Percentiles rank a stretch among this genome's conserved stretches.
phyloP scores from a whole-genome alignment of 2,329 filamentous ascomycete species.

The Talaromyces sp. region DNA sequence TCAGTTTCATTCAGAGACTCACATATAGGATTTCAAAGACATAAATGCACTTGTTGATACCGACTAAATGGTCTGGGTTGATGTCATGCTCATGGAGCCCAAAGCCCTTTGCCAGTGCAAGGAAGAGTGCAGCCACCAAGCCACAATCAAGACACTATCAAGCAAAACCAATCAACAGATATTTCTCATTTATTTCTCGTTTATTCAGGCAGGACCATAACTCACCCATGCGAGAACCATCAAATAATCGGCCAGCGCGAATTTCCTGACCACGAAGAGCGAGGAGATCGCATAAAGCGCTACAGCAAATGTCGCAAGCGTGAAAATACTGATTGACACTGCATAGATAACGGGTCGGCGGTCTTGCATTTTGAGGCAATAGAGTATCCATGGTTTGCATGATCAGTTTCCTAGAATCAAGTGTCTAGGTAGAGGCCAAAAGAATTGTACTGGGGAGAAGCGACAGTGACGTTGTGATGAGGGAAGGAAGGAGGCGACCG shows the following conservation, averaged over 20 bases:
- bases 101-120: conserved; percentile 2
- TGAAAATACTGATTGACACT: not conserved
- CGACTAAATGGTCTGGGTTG: not conserved
- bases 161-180: not conserved
- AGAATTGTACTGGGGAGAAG: not conserved
- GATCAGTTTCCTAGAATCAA: not conserved
- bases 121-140: not conserved
- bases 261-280: not conserved
- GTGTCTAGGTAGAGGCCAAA: not conserved
- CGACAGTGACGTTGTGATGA: not conserved
- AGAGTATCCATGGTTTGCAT: not conserved
- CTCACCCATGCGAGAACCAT: conserved; percentile 6
- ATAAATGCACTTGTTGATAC: conserved; percentile 1
- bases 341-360: not conserved
- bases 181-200: not conserved
- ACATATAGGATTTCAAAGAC: conserved; percentile 1
- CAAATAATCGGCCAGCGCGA: not conserved
- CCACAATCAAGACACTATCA: conserved; percentile 1
- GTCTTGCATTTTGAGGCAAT: not conserved
- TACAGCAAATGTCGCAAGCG: not conserved
- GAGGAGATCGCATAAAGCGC: not conserved
- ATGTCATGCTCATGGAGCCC: conserved; percentile 1
- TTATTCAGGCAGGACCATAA: not conserved
- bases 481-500: not conserved
- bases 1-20: not conserved